phyloP scores from a whole-genome alignment of 2,329 filamentous ascomycete genomes.

The Lizonia empirigonia region DNA sequence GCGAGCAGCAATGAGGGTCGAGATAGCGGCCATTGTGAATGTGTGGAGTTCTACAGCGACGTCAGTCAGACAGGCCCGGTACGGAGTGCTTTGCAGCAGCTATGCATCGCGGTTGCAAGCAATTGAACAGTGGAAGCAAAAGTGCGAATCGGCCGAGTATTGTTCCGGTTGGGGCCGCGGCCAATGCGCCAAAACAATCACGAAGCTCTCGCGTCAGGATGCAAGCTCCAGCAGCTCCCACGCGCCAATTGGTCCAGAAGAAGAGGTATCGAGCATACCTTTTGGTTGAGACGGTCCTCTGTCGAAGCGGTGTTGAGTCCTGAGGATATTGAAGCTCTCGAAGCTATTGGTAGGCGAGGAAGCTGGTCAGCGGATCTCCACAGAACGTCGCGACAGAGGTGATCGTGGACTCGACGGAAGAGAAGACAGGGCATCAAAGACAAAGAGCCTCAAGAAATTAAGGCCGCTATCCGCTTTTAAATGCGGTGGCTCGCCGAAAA shows the following conservation, averaged over 20 bases:
- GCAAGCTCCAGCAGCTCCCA: constrained; percentile 15
- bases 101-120: constrained; percentile 3
- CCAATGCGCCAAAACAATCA: constrained; percentile 11
- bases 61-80: constrained; percentile 21
- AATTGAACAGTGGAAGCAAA: constrained; percentile 4
- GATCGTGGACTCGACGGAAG: constrained; percentile 31
- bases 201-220: constrained; percentile 17
- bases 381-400: constrained; percentile 33
- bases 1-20: constrained; percentile 46
- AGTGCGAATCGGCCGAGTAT: constrained; percentile 12
- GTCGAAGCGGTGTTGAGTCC: constrained; percentile 21
- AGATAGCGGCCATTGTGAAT: constrained; percentile 46
- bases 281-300: constrained; percentile 34
- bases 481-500: constrained; percentile 38
- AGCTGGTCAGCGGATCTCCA: constrained; percentile 42
- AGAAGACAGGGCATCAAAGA: constrained; percentile 40
- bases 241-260: constrained; percentile 25
- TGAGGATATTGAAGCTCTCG: constrained; percentile 29
- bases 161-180: constrained; percentile 8
- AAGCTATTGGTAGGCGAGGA: constrained; percentile 31
- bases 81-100: background rate
- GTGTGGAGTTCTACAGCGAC: constrained; percentile 29
- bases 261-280: constrained; percentile 38
- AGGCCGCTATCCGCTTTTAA: constrained; percentile 40
- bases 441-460: constrained; percentile 23